Base-by-base conservation (phyloP, 305 asterid species). In the Fraxinus velutina region DNA sequence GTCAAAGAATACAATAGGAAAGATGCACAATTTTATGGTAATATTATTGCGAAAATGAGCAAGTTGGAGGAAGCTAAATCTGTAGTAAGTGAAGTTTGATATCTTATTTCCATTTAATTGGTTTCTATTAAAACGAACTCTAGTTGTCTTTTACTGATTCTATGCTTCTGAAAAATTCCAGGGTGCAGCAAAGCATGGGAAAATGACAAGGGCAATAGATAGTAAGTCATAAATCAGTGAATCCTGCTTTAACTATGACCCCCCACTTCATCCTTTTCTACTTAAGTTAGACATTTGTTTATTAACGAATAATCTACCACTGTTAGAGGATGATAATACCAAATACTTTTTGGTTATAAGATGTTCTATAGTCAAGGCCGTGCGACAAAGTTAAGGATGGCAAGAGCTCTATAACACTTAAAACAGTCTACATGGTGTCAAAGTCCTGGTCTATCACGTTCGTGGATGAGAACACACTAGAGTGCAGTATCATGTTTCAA, bases 181-280 rank as follows among this genome's bases (percentile, higher is more conserved):
- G 94, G 83, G 82, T 13, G 82, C 74, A 47, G 79, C 78, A 55
- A 86, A 86, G 72, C 79, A 80, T 15, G 88, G 85, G 6, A 62
- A 81, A 42, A 62, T 78, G 81, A 52, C 84, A 3, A 84, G 19
- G 80, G 70, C 84, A 5, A 78, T 86, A 22, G 89, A 89, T 17
- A 84, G 94, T 80, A 89, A 89, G 90, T 84, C 89, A 17, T 82
- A 88, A 81, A 79, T 33, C 71, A 64, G 75, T 32, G 55, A 70
- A 21, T 64, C 44, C 44, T 71, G 39, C 42, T 70, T 70, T 70
- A 9, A 29, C 36, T 27, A 66, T 3, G 8, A 32, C 5, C 44
- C 12, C 60, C 44, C 60, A 33, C 57, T 34, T 15, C 13, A 1
- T 5, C 47, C 24, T 33, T 37, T 32, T 55, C 5, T 29, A 0